Evolutionary conservation across 805 yeast species (phyloP), one percentile per base, ranked within the genome.

Genomic region (Candida insectalens): DNA sequence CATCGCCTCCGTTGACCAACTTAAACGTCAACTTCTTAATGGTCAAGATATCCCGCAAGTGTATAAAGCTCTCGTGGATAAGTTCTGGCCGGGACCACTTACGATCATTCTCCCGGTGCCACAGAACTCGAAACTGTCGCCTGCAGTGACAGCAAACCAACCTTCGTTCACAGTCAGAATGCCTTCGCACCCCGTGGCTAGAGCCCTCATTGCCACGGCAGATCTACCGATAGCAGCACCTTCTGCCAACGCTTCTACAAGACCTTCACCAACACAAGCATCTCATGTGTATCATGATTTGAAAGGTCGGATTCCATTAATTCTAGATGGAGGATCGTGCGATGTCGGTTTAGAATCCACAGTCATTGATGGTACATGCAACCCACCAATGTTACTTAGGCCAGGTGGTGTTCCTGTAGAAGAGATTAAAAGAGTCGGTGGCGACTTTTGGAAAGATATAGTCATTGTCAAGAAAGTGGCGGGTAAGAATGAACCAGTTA

Each of bases 211-310:
- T 35, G 82, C 84, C 2, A 48, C 83, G 9, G 74, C 94, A 35
- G 92, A 87, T 43, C 71, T 82, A 2, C 97, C 98, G 1, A 58
- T 92, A 25, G 98, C 98, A 1, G 98, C 98, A 0, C 98, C 98
- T 0, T 84, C 95, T 1, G 98, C 98, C 2, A 92, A 92, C 56
- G 89, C 96, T 2, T 85, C 96, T 2, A 92, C 98, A 0, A 63
- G 85, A 33, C 98, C 98, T 2, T 82, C 95, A 14, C 96, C 97
- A 2, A 92, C 98, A 0, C 49, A 67, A 22, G 97, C 98, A 1
- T 57, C 67, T 7, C 98, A 92, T 53, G 98, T 92, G 0, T 71
- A 60, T 44, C 74, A 75, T 47, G 98, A 92, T 50, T 57, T 92
- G 35, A 50, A 81, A 1, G 89, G 87, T 1, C 74, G 69, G 40